phyloP scores from a whole-genome alignment of 164 flowering plant genomes.

The Kalanchoe fedtschenkoi region DNA sequence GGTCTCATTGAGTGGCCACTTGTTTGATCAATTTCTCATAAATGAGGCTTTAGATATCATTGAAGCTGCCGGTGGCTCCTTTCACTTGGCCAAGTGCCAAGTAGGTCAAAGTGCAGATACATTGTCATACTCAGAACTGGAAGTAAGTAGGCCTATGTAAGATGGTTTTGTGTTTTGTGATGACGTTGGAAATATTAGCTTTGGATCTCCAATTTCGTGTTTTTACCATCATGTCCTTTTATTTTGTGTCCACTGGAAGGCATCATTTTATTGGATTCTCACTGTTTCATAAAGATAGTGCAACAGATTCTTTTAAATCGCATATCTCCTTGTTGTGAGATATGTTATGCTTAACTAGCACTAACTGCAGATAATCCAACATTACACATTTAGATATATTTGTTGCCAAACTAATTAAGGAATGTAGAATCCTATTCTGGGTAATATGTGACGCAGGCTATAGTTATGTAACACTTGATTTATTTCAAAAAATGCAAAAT shows the following conservation, averaged over 20 bases:
- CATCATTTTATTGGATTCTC: no score
- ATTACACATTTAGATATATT: not conserved
- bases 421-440: not conserved
- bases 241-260: no score
- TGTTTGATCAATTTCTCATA: slow-evolving; percentile 86
- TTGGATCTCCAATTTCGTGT: not conserved
- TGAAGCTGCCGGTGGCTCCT: slow-evolving; percentile 97
- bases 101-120: slow-evolving; percentile 75
- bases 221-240: no score
- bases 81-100: slow-evolving; percentile 75
- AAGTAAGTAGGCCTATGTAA: slow-evolving; percentile 37
- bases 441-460: no score
- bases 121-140: slow-evolving; percentile 82
- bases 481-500: no score
- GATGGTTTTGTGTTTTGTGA: not conserved
- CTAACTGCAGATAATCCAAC: not conserved
- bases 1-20: slow-evolving; percentile 97
- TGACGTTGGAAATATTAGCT: not conserved
- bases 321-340: not conserved
- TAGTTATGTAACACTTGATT: no score
- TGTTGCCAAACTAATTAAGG: not conserved
- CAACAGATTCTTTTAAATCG: no score
- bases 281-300: no score
- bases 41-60: slow-evolving; percentile 93
- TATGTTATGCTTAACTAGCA: not conserved